These are phyloP conservation scores for Globisporangium spinosum DNA, from an alignment of 352 stramenopile species.

Conservation along the genomic window DNA sequence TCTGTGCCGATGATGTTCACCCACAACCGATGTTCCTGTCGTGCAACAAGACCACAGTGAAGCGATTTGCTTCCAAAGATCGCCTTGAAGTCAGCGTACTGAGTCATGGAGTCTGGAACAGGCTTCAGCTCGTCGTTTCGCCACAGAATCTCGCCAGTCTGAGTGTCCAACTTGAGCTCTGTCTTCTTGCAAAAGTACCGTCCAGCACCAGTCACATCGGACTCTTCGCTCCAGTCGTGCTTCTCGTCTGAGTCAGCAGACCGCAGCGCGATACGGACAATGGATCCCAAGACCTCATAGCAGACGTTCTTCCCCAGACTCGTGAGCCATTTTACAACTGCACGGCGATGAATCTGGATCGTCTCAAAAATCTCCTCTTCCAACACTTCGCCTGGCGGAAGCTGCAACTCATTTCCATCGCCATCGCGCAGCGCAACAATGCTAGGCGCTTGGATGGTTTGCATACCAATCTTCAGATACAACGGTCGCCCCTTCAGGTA, in stretches of 20 bases:
- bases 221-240: constrained; percentile 69
- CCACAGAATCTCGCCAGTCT: constrained; percentile 89
- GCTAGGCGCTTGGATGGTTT: constrained; percentile 84
- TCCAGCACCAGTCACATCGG: constrained; percentile 44
- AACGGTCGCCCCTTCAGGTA: constrained; percentile 82
- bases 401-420: constrained; percentile 55
- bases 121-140: constrained; percentile 89
- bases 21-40: constrained; percentile 84
- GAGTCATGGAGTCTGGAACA: constrained; percentile 89
- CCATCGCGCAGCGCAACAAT: constrained; percentile 58
- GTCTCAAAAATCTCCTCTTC: constrained; percentile 86
- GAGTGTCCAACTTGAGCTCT: constrained; percentile 82
- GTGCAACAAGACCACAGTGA: constrained; percentile 83
- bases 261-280: constrained; percentile 73
- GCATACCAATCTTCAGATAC: constrained; percentile 86
- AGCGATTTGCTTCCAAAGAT: constrained; percentile 85
- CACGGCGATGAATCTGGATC: constrained; percentile 77
- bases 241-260: constrained; percentile 47
- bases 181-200: constrained; percentile 70
- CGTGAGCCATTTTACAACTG: constrained; percentile 68
- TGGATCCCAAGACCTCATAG: constrained; percentile 48
- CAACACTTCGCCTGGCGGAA: constrained; percentile 78
- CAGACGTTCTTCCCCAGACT: constrained; percentile 25
- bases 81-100: constrained; percentile 82
- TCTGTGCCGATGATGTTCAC: constrained; percentile 87